phyloP scores from a whole-genome alignment of 805 yeast species.

The Candida easanensis region DNA sequence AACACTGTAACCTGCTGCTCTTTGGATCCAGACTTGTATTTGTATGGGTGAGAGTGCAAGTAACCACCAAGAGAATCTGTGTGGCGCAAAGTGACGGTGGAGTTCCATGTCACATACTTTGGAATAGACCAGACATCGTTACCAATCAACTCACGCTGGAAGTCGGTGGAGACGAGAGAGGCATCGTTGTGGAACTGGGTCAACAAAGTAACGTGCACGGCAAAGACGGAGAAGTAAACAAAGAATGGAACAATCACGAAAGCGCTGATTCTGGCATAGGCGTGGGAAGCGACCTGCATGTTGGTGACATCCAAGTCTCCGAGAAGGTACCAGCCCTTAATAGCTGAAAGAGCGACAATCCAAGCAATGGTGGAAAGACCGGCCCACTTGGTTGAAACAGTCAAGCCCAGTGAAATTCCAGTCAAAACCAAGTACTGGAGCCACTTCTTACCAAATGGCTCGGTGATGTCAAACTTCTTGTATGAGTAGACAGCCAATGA shows the following conservation, averaged over 20 bases:
- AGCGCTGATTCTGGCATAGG: conserved; percentile 36
- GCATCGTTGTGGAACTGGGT: conserved; percentile 53
- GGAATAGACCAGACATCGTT: conserved; percentile 44
- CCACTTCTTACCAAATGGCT: conserved; percentile 52
- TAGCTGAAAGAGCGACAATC: conserved; percentile 47
- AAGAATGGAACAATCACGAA: conserved; percentile 53
- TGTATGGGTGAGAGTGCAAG: conserved; percentile 70
- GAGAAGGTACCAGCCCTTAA: conserved; percentile 58
- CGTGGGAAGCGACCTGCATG: conserved; percentile 37
- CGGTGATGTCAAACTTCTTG: conserved; percentile 45
- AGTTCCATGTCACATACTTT: conserved; percentile 70
- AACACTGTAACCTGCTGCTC: conserved; percentile 81
- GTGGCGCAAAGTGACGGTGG: conserved; percentile 72
- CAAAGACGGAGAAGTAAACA: conserved; percentile 56
- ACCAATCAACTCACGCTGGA: conserved; percentile 54
- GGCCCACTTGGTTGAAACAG: conserved; percentile 64
- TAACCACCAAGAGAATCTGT: conserved; percentile 67
- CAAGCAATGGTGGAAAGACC: conserved; percentile 69
- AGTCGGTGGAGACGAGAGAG: conserved; percentile 61
- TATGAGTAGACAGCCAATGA: conserved; percentile 49
- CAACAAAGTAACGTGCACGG: conserved; percentile 50
- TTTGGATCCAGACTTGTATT: conserved; percentile 62
- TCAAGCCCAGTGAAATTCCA: conserved; percentile 50
- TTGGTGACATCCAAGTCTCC: conserved; percentile 62
- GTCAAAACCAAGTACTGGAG: conserved; percentile 43